Conservation (phyloP, 1,284 basidiomycete species). For the Gomphus sp. region DNA sequence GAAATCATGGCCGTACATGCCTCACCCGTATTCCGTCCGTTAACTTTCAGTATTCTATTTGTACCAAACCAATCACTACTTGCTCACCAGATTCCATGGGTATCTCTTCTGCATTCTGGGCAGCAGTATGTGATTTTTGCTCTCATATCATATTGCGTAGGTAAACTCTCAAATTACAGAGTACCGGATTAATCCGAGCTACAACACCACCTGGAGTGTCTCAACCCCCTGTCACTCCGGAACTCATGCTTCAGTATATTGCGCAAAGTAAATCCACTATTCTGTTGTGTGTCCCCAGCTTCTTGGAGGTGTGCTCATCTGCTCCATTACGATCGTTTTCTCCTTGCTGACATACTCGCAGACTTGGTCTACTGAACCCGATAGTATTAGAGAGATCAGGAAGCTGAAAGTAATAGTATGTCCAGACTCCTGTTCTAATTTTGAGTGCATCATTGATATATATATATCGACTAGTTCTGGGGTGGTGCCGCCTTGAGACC, state of each 20-base stretch:
- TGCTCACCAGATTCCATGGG: conserved; percentile 2
- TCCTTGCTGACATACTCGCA: not conserved
- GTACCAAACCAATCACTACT: not conserved
- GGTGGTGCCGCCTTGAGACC: not conserved
- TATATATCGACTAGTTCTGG: conserved; percentile 2
- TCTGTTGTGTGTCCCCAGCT: conserved; percentile 19
- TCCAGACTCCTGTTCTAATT: not conserved
- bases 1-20: conserved; percentile 2
- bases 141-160: not conserved
- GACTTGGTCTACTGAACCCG: conserved; percentile 17
- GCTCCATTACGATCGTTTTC: not conserved
- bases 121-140: not conserved
- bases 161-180: conserved; percentile 12
- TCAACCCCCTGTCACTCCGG: conserved; percentile 18
- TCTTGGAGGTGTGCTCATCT: conserved; percentile 19
- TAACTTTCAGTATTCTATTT: not conserved
- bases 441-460: not conserved
- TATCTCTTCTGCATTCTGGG: not conserved
- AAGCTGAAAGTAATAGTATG: conserved; percentile 14
- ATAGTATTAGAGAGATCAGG: conserved; percentile 14
- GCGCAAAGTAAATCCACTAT: conserved; percentile 15
- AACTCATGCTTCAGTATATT: conserved; percentile 17
- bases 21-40: conserved; percentile 21
- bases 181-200: conserved; percentile 19
- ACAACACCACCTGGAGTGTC: conserved; percentile 16